A percentile compares a stretch with the other conserved stretches of the same genome.
Evolutionary conservation across 179 eudicot genomes (phyloP).

Genomic region (Carnegiea gigantea): DNA sequence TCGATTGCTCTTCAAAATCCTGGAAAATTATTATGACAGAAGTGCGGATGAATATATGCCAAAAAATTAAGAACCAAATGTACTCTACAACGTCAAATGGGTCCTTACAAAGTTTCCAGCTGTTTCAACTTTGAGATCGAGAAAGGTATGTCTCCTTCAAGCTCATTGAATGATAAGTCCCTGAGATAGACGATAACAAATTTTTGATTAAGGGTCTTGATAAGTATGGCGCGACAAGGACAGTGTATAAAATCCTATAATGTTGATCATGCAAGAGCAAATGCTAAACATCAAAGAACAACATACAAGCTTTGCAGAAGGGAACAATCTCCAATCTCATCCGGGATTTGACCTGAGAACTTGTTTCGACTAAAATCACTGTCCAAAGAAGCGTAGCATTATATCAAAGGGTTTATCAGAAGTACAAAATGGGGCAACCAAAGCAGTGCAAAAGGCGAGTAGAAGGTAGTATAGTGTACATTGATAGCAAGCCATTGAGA

Average conservation of each 20-base stretch:
- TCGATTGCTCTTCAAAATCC: constrained; percentile 85
- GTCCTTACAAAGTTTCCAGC: constrained; percentile 72
- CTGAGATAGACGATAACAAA: constrained; percentile 27
- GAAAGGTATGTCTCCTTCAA: constrained; percentile 90
- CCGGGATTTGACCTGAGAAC: constrained; percentile 93
- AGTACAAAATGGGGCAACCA: neutral
- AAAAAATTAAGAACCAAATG: neutral
- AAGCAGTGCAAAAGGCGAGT: neutral
- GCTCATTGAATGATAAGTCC: constrained; percentile 87
- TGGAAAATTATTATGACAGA: constrained; percentile 27
- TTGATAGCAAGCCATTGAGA: constrained; percentile 58
- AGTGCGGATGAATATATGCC: neutral
- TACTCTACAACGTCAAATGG: neutral
- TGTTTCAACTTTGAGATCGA: constrained; percentile 92
- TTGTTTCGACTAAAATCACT: constrained; percentile 82
- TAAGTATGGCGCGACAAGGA: neutral
- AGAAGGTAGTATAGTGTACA: constrained; percentile 39
- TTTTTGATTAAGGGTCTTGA: neutral
- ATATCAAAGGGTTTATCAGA: neutral
- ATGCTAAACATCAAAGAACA: neutral
- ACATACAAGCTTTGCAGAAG: constrained; percentile 69
- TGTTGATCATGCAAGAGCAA: neutral
- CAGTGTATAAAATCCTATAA: neutral
- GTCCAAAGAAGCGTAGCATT: constrained; percentile 21
- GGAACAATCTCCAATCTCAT: constrained; percentile 95